Percentiles rank a stretch among this genome's conserved stretches.
Evolutionary conservation across 176 grass and related monocot genomes (phyloP).

Genomic region (Saccharum spontaneum): DNA sequence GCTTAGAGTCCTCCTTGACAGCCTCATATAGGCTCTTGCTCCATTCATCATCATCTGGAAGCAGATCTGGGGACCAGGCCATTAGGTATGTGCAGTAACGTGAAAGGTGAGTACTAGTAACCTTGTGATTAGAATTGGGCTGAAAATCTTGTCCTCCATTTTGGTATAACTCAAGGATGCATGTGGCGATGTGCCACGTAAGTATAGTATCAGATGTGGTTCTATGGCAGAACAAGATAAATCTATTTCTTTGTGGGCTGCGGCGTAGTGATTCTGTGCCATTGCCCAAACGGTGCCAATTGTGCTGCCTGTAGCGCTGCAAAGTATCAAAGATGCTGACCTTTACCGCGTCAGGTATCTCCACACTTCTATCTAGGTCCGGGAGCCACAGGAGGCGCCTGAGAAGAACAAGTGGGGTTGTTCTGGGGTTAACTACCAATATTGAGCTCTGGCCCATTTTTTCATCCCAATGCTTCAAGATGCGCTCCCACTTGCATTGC

Average conservation of each 20-base stretch:
- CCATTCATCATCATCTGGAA: conserved; percentile 9
- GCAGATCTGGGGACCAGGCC: neutral
- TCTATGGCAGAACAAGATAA: neutral
- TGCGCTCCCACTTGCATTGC: neutral
- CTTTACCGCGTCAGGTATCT: neutral
- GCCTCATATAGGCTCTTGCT: neutral
- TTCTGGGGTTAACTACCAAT: neutral
- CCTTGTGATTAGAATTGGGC: neutral
- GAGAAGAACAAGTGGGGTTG: neutral
- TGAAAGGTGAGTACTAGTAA: neutral
- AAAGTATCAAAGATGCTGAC: neutral
- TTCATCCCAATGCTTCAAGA: neutral
- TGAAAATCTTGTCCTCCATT: neutral
- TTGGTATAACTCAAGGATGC: neutral
- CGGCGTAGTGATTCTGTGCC: neutral
- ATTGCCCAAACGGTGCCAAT: neutral
- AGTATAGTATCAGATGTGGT: neutral
- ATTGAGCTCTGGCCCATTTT: neutral
- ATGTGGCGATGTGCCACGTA: conserved; percentile 21
- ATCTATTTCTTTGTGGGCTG: neutral
- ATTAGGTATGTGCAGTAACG: neutral
- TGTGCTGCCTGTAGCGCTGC: neutral
- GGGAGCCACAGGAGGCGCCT: neutral
- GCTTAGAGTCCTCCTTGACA: neutral
- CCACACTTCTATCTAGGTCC: neutral